phyloP scores from a whole-genome alignment of 192 early-diverging fungal genomes.

The Coemansia reversa region DNA sequence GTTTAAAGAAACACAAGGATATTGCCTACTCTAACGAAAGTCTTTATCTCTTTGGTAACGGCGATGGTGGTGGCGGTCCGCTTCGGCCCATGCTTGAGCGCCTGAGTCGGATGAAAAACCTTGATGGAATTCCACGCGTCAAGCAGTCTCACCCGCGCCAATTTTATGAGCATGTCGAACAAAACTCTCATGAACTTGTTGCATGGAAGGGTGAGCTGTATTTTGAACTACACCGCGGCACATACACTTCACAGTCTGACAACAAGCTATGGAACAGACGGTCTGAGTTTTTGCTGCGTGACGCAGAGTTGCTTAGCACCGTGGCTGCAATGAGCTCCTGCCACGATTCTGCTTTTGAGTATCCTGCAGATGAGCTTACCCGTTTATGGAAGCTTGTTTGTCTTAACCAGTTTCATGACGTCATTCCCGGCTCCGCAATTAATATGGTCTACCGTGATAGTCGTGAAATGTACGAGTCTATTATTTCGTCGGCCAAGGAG shows the following conservation, averaged over 20 bases:
- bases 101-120: conserved; percentile 66
- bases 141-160: conserved; percentile 70
- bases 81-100: conserved; percentile 80
- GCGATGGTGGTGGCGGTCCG: conserved; percentile 96
- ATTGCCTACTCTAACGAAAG: conserved; percentile 78
- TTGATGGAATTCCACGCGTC: conserved; percentile 75
- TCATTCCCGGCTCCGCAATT: conserved; percentile 88
- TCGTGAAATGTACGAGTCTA: conserved; percentile 46
- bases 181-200: conserved; percentile 64
- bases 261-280: conserved; percentile 84
- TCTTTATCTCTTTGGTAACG: conserved; percentile 87
- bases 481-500: conserved; percentile 35
- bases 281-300: conserved; percentile 78
- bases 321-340: conserved; percentile 29
- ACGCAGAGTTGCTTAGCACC: conserved; percentile 75
- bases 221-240: conserved; percentile 97
- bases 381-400: conserved; percentile 84
- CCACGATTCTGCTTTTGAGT: conserved; percentile 38
- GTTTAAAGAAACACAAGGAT: conserved; percentile 85
- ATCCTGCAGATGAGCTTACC: conserved; percentile 75
- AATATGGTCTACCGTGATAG: conserved; percentile 89
- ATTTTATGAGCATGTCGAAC: conserved; percentile 83
- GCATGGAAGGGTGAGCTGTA: conserved; percentile 95
- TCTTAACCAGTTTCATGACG: conserved; percentile 98
- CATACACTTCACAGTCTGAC: conserved; percentile 86